Conservation (phyloP, 805 yeast species). For the Yueomyces sinensis region DNA sequence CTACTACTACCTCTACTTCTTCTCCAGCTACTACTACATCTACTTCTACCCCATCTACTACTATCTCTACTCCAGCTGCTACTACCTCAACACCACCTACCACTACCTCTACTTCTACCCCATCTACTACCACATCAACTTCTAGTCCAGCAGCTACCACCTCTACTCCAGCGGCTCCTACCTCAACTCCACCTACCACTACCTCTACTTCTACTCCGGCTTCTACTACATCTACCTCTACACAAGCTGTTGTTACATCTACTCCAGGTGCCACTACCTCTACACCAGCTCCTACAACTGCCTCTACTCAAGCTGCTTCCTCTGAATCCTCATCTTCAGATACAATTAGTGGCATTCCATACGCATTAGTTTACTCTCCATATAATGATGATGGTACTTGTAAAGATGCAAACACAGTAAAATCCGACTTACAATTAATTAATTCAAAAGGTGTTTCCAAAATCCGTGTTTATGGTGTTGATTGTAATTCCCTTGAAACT, state of each 20-base stretch:
- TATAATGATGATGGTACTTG: conserved; percentile 58
- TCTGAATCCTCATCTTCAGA: neutral
- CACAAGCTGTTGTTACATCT: neutral
- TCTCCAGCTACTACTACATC: neutral
- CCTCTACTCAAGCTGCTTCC: conserved; percentile 5
- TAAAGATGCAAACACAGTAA: conserved; percentile 42
- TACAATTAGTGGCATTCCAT: conserved; percentile 32
- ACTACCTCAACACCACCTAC: conserved; percentile 5
- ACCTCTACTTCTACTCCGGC: conserved; percentile 6
- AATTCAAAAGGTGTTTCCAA: conserved; percentile 45
- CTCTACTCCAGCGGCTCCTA: neutral
- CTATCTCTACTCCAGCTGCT: conserved; percentile 12
- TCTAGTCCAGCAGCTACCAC: conserved; percentile 7
- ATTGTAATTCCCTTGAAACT: conserved; percentile 57
- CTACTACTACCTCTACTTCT: neutral
- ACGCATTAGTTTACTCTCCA: conserved; percentile 64
- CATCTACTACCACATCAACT: conserved; percentile 2
- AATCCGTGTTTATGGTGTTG: conserved; percentile 77
- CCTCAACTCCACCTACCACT: conserved; percentile 3
- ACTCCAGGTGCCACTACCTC: conserved; percentile 1
- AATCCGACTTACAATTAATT: conserved; percentile 46
- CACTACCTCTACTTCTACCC: neutral
- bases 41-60: neutral
- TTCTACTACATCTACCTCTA: conserved; percentile 3
- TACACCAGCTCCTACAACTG: conserved; percentile 1